A percentile compares a stretch with the other conserved stretches of the same genome.
These are phyloP conservation scores for Fraxinus latifolia DNA, from an alignment of 305 asterid genomes.

Conservation along the genomic window DNA sequence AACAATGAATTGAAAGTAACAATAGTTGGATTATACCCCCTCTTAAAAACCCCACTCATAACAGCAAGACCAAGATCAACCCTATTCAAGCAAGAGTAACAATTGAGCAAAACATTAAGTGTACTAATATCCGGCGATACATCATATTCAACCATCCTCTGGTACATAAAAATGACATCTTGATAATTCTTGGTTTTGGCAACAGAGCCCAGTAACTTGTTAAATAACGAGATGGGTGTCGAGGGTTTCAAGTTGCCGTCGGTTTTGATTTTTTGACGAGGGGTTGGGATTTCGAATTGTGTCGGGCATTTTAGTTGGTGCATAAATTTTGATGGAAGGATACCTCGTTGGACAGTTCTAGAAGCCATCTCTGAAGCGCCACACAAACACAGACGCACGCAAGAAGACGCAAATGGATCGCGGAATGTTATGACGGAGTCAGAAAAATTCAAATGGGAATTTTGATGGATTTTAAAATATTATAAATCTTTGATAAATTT, in stretches of 20 bases:
- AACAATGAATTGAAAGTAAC: constrained; percentile 24
- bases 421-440: not conserved
- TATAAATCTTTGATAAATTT: too few relatives aligned
- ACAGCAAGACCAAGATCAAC: not conserved
- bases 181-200: not conserved
- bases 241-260: constrained; percentile 21
- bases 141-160: not conserved
- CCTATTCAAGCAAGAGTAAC: constrained; percentile 22
- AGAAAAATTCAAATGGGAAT: too few relatives aligned
- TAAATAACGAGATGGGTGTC: constrained; percentile 28
- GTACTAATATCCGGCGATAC: constrained; percentile 19
- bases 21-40: constrained; percentile 28
- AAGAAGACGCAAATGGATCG: not conserved
- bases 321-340: not conserved
- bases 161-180: not conserved
- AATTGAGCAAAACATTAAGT: constrained; percentile 28
- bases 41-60: not conserved
- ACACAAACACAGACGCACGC: not conserved
- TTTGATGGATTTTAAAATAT: too few relatives aligned
- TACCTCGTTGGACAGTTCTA: not conserved
- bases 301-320: not conserved
- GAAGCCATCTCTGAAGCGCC: not conserved
- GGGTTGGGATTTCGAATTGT: not conserved
- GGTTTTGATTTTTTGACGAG: not conserved
- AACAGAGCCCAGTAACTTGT: constrained; percentile 24